Conservation (phyloP, 1,284 basidiomycete species). For the Pseudozyma pruni region DNA sequence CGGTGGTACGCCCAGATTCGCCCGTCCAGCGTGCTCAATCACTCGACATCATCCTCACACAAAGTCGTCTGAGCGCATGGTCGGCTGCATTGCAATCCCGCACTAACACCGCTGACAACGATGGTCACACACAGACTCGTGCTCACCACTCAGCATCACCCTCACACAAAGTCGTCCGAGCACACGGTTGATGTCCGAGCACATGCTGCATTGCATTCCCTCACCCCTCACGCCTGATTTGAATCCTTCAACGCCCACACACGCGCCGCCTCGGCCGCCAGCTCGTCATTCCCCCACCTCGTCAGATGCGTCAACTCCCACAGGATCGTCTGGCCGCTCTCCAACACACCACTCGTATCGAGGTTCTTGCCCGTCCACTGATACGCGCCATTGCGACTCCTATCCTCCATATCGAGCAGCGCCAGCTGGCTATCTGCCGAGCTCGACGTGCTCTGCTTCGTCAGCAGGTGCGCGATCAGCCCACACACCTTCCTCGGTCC, state of each 20-base stretch:
- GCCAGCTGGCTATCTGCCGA: constrained; percentile 16
- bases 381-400: constrained; percentile 25
- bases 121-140: no score
- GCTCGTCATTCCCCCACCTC: background rate
- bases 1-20: no score
- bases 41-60: no score
- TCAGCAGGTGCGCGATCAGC: constrained; percentile 19
- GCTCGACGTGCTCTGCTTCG: constrained; percentile 13
- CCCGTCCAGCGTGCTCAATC: no score
- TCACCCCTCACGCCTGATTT: background rate
- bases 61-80: no score
- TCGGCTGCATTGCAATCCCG: no score
- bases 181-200: no score
- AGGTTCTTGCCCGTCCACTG: constrained; percentile 15
- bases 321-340: constrained; percentile 22
- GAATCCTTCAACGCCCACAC: constrained; percentile 32
- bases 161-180: no score
- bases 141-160: no score
- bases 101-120: no score
- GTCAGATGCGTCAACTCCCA: constrained; percentile 26
- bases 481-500: constrained; percentile 11
- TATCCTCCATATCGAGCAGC: constrained; percentile 34
- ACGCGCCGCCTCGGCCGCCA: constrained; percentile 1
- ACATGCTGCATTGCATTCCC: no score
- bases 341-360: constrained; percentile 10